Conservation (phyloP, 164 flowering plant species). For the Aristolochia californica region DNA sequence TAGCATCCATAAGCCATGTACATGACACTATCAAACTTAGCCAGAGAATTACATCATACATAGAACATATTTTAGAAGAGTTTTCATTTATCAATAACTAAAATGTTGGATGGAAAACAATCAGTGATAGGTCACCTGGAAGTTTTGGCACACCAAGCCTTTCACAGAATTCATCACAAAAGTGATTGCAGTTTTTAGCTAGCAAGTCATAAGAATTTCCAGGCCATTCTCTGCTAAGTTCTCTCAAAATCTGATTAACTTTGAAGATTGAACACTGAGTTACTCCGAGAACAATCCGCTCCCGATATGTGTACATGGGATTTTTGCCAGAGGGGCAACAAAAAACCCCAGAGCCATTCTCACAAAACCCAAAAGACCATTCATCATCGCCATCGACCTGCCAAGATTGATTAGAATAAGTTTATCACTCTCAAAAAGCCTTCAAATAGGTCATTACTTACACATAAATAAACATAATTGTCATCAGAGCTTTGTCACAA, state of each 20-base stretch:
- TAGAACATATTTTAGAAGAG: too few relatives aligned
- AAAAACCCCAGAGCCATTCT: constrained; percentile 86
- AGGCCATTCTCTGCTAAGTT: constrained; percentile 93
- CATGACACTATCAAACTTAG: too few relatives aligned
- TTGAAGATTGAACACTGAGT: constrained; percentile 46
- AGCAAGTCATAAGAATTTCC: constrained; percentile 78
- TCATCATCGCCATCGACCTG: constrained; percentile 91
- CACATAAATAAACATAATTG: too few relatives aligned
- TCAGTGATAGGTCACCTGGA: constrained; percentile 52
- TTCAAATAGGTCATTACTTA: background rate
- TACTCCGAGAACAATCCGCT: constrained; percentile 60
- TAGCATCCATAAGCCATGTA: too few relatives aligned
- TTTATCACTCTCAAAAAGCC: background rate
- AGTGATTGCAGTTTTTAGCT: constrained; percentile 91
- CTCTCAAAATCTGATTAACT: constrained; percentile 76
- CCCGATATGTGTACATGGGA: constrained; percentile 94
- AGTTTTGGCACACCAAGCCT: constrained; percentile 81
- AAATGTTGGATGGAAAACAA: background rate
- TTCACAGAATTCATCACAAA: constrained; percentile 88
- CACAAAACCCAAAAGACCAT: constrained; percentile 97
- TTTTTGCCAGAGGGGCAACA: constrained; percentile 74
- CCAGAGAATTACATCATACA: too few relatives aligned
- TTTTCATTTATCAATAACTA: background rate
- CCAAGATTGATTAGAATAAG: background rate
- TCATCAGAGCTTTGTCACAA: background rate